These are phyloP conservation scores for Hibiscus mutabilis DNA, from an alignment of 345 rosid species.

Conservation along the genomic window DNA sequence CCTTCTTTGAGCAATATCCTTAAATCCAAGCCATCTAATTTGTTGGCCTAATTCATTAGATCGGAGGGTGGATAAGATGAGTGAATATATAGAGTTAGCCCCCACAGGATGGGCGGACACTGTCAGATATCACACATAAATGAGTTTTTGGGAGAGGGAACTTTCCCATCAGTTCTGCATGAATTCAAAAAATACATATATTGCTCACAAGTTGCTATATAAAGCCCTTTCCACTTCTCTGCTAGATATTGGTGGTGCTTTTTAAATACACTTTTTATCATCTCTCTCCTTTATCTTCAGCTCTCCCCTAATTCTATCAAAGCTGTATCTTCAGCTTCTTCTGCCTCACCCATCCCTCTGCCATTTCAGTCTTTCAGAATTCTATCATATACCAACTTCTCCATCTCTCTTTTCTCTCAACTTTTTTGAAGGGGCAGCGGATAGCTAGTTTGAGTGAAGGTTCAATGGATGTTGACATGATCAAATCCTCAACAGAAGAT, in stretches of 20 bases:
- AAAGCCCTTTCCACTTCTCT: conserved; percentile 12
- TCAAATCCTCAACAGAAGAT: conserved; percentile 29
- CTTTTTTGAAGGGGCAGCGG: background rate
- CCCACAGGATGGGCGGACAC: conserved; percentile 25
- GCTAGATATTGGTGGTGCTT: conserved; percentile 11
- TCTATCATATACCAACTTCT: background rate
- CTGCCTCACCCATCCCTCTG: conserved; percentile 28
- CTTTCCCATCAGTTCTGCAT: background rate
- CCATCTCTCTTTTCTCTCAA: conserved; percentile 22
- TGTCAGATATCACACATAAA: conserved; percentile 13
- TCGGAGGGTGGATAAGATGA: conserved; percentile 14
- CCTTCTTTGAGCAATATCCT: conserved; percentile 5
- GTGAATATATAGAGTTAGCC: background rate
- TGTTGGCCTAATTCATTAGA: conserved; percentile 4
- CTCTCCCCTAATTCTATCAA: conserved; percentile 21
- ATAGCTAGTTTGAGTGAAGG: background rate
- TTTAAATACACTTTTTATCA: conserved; percentile 3
- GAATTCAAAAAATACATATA: background rate
- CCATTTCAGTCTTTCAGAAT: conserved; percentile 6
- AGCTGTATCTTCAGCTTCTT: background rate
- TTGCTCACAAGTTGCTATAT: conserved; percentile 16
- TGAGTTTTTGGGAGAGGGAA: conserved; percentile 7
- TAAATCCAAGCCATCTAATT: background rate
- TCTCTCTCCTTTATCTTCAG: conserved; percentile 12
- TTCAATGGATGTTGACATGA: conserved; percentile 43